These are phyloP conservation scores for Alternaria novae-zelandiae DNA, from an alignment of 2,329 filamentous ascomycete species.

Conservation along the genomic window DNA sequence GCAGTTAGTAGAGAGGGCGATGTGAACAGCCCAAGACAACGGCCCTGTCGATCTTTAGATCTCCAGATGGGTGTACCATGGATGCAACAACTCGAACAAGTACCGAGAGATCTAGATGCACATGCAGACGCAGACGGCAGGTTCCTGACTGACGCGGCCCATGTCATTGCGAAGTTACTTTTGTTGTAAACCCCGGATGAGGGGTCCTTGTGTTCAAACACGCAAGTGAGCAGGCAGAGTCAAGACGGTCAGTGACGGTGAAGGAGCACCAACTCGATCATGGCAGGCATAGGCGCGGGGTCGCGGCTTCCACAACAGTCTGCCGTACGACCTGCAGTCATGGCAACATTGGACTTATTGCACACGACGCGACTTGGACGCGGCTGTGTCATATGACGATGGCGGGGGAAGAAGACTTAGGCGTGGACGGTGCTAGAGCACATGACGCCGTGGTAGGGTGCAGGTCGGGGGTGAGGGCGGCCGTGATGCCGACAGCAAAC, in stretches of 20 bases:
- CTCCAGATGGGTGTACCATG: not conserved
- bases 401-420: not conserved
- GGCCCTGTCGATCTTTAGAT: not conserved
- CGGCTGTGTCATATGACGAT: not conserved
- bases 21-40: not conserved
- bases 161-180: conserved; percentile 1
- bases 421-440: not conserved
- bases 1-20: not conserved
- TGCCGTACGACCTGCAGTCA: not conserved
- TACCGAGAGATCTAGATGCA: not conserved
- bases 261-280: not conserved
- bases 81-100: not conserved
- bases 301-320: not conserved
- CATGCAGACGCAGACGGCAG: not conserved
- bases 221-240: not conserved
- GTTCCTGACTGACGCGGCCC: not conserved
- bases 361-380: conserved; percentile 1
- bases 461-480: conserved; percentile 3
- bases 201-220: not conserved
- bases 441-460: conserved; percentile 1
- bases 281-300: not conserved
- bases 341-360: not conserved
- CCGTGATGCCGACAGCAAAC: conserved; percentile 11
- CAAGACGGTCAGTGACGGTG: not conserved
- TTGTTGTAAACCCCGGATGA: not conserved